Percentiles rank a stretch among this genome's conserved stretches.
These are phyloP conservation scores for Dissophora globulifera DNA, from an alignment of 192 early-diverging fungal species.

Conservation along the genomic window DNA sequence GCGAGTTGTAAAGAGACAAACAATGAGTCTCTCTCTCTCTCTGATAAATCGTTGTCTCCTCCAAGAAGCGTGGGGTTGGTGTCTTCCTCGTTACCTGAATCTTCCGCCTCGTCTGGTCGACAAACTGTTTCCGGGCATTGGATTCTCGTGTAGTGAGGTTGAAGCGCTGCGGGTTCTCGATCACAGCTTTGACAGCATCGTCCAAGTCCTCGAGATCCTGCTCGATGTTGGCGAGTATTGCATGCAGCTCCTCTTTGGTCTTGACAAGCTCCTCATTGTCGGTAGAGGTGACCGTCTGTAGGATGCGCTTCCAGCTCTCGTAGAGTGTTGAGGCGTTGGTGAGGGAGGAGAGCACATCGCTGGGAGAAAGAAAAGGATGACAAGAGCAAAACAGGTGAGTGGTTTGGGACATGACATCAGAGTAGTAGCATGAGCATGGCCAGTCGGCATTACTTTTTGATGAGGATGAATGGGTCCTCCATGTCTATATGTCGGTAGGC, in stretches of 20 bases:
- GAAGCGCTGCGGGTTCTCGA: conserved; percentile 55
- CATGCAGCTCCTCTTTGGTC: conserved; percentile 63
- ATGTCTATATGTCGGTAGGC: conserved; percentile 6
- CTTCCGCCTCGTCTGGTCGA: conserved; percentile 46
- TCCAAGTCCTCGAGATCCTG: conserved; percentile 65
- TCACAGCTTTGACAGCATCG: conserved; percentile 60
- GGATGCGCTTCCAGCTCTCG: conserved; percentile 64
- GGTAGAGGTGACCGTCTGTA: conserved; percentile 62
- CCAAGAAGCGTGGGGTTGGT: too few species aligned
- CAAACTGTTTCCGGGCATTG: conserved; percentile 51
- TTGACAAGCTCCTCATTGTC: conserved; percentile 65
- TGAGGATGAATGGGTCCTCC: conserved; percentile 54
- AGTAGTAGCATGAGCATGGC: neutral
- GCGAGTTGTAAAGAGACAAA: too few species aligned
- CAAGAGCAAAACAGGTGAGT: neutral
- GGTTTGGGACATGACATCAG: neutral
- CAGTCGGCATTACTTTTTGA: conserved; percentile 39
- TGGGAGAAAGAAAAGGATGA: conserved; percentile 8
- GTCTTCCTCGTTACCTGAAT: conserved; percentile 27
- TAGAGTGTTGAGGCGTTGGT: conserved; percentile 55
- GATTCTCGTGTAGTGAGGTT: conserved; percentile 53
- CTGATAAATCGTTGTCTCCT: too few species aligned
- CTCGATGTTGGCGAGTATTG: conserved; percentile 53
- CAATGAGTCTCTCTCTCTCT: too few species aligned
- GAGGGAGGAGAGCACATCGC: conserved; percentile 58